Base-by-base conservation (phyloP, 139 green algal species). In the Picochlorum sp. region DNA sequence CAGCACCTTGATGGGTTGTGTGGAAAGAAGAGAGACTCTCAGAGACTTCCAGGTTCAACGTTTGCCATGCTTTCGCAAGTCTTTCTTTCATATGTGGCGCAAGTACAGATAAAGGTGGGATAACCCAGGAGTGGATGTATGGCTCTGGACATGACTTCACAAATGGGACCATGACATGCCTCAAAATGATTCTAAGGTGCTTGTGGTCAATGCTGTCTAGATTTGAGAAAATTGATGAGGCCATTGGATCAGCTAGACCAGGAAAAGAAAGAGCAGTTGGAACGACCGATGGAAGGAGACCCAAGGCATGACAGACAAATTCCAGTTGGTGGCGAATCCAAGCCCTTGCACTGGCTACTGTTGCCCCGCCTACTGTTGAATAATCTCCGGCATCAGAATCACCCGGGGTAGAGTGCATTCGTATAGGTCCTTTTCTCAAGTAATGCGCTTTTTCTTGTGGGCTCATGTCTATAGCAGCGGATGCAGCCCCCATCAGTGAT, bases 381-480 rank as follows among this genome's bases (percentile, higher is more conserved):
- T 71, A 80, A 45, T 80, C 77, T 14, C 71, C 74, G 14, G 74
- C 62, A 10, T 63, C 66, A 34, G 44, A 3, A 65, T 58, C 9
- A 30, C n/a, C 11, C 54, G 18, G 61, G 64, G 49, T 34, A 18
- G 3, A 14, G 1, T 6, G 20, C 26, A 23, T 6, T 57, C 5
- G 3, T 44, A 54, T 10, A 6, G 45, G 45, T 15, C 49, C 59
- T 34, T 79, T 72, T 15, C 71, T 74, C 32, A 87, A 56, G 49
- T 84, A 76, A 45, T 86, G 30, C 7, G 86, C 85, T 6, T 71
- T 65, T 69, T 93, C 86, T 59, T 83, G 65, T 0, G 83, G 71
- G 30, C 84, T 76, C 74, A 93, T 82, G 21, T 81, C 66, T 2
- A 82, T 56, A 1, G 76, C 75, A 6, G 56, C 34, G 2, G n/a